Conservation (phyloP, 139 green algal genomes). For the Chlorella sp. region DNA sequence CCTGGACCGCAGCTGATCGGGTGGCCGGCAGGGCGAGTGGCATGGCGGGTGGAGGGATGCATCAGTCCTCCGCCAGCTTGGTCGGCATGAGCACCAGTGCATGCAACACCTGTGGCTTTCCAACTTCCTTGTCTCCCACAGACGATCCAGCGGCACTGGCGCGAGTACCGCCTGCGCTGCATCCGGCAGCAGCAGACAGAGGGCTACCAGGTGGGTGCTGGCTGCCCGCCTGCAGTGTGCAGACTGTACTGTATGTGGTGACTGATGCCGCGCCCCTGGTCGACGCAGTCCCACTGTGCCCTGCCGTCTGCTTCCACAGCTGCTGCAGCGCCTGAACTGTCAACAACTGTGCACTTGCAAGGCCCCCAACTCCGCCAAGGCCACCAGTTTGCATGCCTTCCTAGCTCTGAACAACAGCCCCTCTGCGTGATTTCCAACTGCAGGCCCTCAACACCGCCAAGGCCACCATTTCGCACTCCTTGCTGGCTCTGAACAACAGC, state of each 20-base stretch:
- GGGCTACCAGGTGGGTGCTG: conserved; percentile 5
- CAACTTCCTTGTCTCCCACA: no score
- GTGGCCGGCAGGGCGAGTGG: no score
- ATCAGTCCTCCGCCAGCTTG: no score
- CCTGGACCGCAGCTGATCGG: no score
- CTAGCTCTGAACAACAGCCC: background rate
- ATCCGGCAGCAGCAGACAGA: conserved; percentile 23
- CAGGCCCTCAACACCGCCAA: background rate
- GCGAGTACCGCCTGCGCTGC: conserved; percentile 31
- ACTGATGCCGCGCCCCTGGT: no score
- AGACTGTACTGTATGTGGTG: background rate
- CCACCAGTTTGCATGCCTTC: conserved; percentile 27
- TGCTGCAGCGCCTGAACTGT: background rate
- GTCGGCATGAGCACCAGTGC: no score
- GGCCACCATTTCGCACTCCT: conserved; percentile 28
- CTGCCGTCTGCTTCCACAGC: background rate
- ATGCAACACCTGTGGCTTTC: no score
- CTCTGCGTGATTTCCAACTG: background rate
- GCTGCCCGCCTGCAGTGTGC: background rate
- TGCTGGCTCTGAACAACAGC: background rate
- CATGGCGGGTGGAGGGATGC: no score
- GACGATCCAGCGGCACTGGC: conserved; percentile 49
- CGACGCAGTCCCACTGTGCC: no score
- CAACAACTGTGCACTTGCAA: no score
- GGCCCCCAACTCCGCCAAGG: background rate